Evolutionary conservation across 371 early-diverging fungal species (phyloP).

Genomic region (Syncephalastrum monosporum): DNA sequence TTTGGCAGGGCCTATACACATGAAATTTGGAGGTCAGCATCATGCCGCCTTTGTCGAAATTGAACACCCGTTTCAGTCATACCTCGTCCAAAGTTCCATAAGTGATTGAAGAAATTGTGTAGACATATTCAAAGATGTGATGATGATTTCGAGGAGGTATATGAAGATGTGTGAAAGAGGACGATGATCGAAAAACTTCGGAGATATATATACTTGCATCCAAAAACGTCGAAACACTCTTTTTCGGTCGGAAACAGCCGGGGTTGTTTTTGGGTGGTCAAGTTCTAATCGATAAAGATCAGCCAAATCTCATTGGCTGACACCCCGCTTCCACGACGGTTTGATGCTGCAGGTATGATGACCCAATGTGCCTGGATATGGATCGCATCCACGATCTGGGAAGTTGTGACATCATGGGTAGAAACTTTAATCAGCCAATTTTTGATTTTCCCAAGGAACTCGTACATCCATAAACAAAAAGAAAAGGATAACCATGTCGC

Average conservation of each 20-base stretch:
- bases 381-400: conserved; percentile 9
- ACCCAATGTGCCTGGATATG: conserved; percentile 13
- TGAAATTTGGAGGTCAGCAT: too few relatives aligned
- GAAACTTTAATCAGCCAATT: conserved; percentile 10
- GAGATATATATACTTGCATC: conserved; percentile 15
- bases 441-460: background rate
- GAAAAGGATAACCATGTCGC: too few relatives aligned
- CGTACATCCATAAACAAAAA: too few relatives aligned
- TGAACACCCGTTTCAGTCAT: background rate
- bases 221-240: background rate
- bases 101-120: conserved; percentile 4
- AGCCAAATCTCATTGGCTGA: conserved; percentile 15
- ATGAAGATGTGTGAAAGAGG: conserved; percentile 4
- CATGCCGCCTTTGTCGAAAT: too few relatives aligned
- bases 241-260: conserved; percentile 12
- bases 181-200: conserved; percentile 7
- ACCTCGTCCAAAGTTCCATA: conserved; percentile 5
- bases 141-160: background rate
- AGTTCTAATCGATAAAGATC: conserved; percentile 21
- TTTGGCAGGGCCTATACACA: too few relatives aligned
- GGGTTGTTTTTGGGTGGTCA: conserved; percentile 7
- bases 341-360: conserved; percentile 14
- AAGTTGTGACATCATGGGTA: conserved; percentile 12
- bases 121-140: background rate
- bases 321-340: background rate